Evolutionary conservation across 495 filamentous ascomycete genomes (phyloP).

Genomic region (Trichoderma reesei): DNA sequence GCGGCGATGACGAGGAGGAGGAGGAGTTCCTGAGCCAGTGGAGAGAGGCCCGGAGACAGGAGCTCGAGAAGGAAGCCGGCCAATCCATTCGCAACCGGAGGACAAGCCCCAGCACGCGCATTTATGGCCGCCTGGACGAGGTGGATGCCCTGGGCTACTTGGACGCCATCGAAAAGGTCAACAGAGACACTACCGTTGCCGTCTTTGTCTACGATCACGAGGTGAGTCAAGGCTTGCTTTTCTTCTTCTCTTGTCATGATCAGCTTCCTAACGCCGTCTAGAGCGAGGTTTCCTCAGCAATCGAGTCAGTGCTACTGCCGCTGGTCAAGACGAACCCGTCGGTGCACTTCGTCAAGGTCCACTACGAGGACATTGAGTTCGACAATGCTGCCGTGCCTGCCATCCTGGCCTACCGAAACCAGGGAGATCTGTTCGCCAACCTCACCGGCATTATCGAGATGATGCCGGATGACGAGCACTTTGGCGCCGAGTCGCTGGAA

Average conservation of each 20-base stretch:
- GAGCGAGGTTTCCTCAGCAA: constrained; percentile 62
- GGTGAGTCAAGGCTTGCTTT: constrained; percentile 42
- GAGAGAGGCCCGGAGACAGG: constrained; percentile 66
- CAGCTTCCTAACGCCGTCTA: constrained; percentile 24
- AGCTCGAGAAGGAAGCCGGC: constrained; percentile 52
- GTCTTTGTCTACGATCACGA: constrained; percentile 88
- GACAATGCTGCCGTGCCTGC: constrained; percentile 82
- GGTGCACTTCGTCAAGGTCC: constrained; percentile 81
- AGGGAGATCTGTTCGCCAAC: constrained; percentile 83
- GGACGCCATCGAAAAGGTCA: constrained; percentile 86
- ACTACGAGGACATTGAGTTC: constrained; percentile 91
- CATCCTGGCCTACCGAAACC: constrained; percentile 73
- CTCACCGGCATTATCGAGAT: constrained; percentile 77
- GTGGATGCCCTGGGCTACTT: constrained; percentile 90
- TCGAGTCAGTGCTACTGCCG: constrained; percentile 65
- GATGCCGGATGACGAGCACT: constrained; percentile 57
- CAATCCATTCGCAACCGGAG: constrained; percentile 39
- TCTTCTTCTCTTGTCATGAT: constrained; percentile 9
- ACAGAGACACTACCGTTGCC: constrained; percentile 75
- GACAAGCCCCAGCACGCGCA: constrained; percentile 60
- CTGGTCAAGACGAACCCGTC: constrained; percentile 59
- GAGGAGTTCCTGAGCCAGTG: constrained; percentile 76
- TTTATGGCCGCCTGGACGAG: constrained; percentile 66
- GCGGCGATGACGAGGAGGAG: constrained; percentile 49
- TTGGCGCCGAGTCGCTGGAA: constrained; percentile 40